Evolutionary conservation across 371 early-diverging fungal species (phyloP).

Genomic region (Syncephalastrum sp.): DNA sequence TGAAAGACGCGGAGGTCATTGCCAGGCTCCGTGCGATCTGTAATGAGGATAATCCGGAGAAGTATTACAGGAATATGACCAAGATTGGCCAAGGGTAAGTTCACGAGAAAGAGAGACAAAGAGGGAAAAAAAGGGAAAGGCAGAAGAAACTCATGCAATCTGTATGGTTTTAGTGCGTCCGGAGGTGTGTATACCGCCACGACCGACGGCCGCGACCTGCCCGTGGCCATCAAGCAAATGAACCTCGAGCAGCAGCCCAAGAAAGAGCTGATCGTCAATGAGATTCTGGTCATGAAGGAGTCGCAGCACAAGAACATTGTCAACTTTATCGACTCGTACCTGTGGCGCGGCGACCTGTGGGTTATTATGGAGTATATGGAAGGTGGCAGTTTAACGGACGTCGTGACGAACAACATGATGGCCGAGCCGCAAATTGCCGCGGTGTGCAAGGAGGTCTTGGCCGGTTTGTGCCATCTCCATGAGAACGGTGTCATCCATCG

Average conservation of each 20-base stretch:
- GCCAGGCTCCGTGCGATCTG: constrained; percentile 85
- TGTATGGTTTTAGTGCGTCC: constrained; percentile 64
- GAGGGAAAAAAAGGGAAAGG: too few relatives aligned
- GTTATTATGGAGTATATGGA: constrained; percentile 98
- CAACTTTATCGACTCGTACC: constrained; percentile 92
- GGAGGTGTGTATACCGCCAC: constrained; percentile 92
- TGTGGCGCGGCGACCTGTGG: constrained; percentile 90
- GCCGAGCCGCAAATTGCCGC: constrained; percentile 94
- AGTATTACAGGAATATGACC: constrained; percentile 75
- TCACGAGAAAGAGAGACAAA: not conserved
- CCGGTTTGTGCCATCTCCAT: constrained; percentile 92
- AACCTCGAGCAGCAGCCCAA: constrained; percentile 94
- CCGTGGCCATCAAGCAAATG: constrained; percentile 96
- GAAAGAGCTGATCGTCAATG: constrained; percentile 96
- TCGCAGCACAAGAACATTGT: constrained; percentile 93
- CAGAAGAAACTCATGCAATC: too few relatives aligned
- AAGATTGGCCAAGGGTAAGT: constrained; percentile 93
- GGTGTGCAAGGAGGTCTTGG: constrained; percentile 85
- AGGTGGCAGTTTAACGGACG: constrained; percentile 91
- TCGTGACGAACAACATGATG: constrained; percentile 91
- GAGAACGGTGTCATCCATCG: constrained; percentile 94
- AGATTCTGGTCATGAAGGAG: constrained; percentile 93
- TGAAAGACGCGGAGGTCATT: constrained; percentile 75
- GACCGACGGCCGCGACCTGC: constrained; percentile 60
- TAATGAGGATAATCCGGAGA: constrained; percentile 86